Conservation (phyloP, 441 rosid genomes). For the Flueggea neowawraea region DNA sequence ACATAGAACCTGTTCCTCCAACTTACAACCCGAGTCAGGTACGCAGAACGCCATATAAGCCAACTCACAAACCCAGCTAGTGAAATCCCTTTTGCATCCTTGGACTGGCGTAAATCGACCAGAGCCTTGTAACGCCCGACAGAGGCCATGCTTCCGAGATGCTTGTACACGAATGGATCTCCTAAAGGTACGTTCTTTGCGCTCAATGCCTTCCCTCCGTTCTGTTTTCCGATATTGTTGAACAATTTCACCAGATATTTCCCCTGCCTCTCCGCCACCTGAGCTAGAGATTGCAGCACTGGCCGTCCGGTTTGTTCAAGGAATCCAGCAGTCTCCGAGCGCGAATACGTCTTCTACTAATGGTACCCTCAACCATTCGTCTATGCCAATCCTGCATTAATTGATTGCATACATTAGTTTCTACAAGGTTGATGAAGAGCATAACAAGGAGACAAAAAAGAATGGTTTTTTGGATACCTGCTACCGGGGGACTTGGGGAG, state of each 20-base stretch:
- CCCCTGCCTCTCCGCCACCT: constrained; percentile 97
- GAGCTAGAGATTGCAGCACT: constrained; percentile 93
- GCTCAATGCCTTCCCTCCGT: constrained; percentile 62
- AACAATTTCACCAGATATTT: constrained; percentile 65
- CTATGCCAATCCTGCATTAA: constrained; percentile 63
- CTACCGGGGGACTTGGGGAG: constrained; percentile 86
- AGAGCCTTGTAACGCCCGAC: constrained; percentile 89
- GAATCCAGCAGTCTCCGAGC: constrained; percentile 90
- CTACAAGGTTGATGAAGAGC: no score
- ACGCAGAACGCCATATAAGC: constrained; percentile 90
- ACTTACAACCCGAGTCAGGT: constrained; percentile 86
- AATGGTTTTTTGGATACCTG: constrained; percentile 37
- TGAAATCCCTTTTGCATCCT: constrained; percentile 78
- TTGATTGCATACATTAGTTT: neutral
- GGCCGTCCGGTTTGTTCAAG: constrained; percentile 77
- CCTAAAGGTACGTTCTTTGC: constrained; percentile 50
- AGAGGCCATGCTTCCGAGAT: constrained; percentile 93
- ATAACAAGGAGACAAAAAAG: no score
- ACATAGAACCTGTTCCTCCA: constrained; percentile 95
- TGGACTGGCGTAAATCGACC: constrained; percentile 82
- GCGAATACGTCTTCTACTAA: constrained; percentile 84
- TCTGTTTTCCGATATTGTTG: constrained; percentile 54
- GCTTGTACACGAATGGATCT: constrained; percentile 81
- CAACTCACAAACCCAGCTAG: constrained; percentile 79
- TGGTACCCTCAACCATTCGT: constrained; percentile 79